These are phyloP conservation scores for Exophiala spinifera DNA, from an alignment of 2,329 filamentous ascomycete genomes.

Conservation along the genomic window DNA sequence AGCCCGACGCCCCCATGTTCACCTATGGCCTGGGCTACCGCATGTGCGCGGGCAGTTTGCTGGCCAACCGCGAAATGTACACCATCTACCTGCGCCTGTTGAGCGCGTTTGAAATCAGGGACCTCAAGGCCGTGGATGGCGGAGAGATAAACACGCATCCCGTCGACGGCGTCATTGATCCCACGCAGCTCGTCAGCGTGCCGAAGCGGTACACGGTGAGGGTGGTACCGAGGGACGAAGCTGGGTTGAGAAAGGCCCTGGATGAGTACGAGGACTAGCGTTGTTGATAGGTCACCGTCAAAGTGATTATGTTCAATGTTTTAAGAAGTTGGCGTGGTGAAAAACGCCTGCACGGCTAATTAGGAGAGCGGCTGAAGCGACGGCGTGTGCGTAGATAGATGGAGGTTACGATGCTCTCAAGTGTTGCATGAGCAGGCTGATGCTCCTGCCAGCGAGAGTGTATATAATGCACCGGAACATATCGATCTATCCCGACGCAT, in stretches of 20 bases:
- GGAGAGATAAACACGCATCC: conserved; percentile 47
- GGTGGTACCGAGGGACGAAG: conserved; percentile 55
- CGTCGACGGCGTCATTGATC: conserved; percentile 58
- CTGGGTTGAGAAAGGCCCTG: conserved; percentile 45
- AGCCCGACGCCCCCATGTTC: conserved; percentile 62
- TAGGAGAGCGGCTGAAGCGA: too few species aligned
- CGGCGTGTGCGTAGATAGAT: too few species aligned
- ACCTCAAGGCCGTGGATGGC: conserved; percentile 51
- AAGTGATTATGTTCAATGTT: too few species aligned
- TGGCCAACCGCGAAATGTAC: conserved; percentile 65
- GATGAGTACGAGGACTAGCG: conserved; percentile 24
- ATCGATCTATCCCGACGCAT: too few species aligned
- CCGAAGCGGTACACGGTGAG: conserved; percentile 56
- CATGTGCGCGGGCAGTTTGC: conserved; percentile 63
- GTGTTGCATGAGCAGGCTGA: too few species aligned
- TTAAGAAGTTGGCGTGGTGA: too few species aligned
- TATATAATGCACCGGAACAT: too few species aligned
- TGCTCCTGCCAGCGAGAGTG: too few species aligned
- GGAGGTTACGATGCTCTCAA: too few species aligned
- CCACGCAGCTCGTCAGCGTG: conserved; percentile 61
- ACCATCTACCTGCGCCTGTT: conserved; percentile 61
- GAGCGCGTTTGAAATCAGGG: conserved; percentile 59
- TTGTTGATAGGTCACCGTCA: conserved; percentile 2
- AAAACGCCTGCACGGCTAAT: too few species aligned
- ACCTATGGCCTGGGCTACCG: conserved; percentile 65